phyloP scores from a whole-genome alignment of 257 asterid species.

The Sherardia arvensis region DNA sequence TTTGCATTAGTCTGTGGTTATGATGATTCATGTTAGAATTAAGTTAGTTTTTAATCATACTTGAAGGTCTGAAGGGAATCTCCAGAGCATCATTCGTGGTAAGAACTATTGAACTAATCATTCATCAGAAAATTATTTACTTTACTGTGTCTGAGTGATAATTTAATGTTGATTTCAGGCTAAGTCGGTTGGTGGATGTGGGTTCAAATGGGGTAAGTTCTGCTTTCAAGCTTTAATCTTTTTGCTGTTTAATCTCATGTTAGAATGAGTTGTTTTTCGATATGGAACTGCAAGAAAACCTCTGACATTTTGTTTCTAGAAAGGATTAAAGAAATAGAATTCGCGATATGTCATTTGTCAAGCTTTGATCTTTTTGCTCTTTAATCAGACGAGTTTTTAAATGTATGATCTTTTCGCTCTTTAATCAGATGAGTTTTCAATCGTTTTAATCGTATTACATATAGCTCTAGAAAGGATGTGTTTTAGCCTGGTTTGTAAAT shows the following conservation, averaged over 20 bases:
- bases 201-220: slow-evolving; percentile 59
- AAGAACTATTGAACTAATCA: slow-evolving; percentile 5
- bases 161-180: slow-evolving; percentile 35
- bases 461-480: too few species aligned
- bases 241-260: background rate
- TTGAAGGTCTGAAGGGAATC: slow-evolving; percentile 53
- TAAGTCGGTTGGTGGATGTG: slow-evolving; percentile 43
- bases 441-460: too few species aligned
- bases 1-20: background rate
- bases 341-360: too few species aligned
- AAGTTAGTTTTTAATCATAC: background rate
- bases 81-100: slow-evolving; percentile 49
- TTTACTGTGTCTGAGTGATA: background rate
- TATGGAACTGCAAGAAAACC: background rate
- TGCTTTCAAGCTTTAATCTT: background rate
- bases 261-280: background rate
- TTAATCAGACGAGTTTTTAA: too few species aligned
- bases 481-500: background rate
- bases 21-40: background rate
- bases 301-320: background rate
- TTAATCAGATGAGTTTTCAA: too few species aligned
- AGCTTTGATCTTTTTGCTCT: too few species aligned
- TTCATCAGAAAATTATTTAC: background rate
- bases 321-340: background rate
- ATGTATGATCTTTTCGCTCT: too few species aligned